A percentile compares a stretch with the other conserved stretches of the same genome.
These are phyloP conservation scores for Chamaenerion angustifolium DNA, from an alignment of 345 rosid species.

Conservation along the genomic window DNA sequence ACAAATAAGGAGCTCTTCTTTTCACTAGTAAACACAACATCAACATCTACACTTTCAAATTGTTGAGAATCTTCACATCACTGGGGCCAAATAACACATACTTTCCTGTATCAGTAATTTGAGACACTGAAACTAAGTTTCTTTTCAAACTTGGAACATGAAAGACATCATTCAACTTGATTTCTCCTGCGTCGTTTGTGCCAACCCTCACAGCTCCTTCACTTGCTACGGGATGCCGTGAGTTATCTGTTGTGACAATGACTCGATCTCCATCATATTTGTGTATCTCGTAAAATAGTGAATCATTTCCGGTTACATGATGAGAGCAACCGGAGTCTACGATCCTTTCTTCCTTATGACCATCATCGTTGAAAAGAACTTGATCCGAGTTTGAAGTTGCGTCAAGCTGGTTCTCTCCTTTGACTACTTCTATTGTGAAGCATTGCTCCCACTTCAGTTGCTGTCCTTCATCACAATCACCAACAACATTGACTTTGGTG, in stretches of 20 bases:
- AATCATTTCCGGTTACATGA: slow-evolving; percentile 6
- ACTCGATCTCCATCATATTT: not conserved
- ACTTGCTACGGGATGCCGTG: slow-evolving; percentile 4
- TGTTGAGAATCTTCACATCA: slow-evolving; percentile 8
- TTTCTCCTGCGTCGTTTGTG: not conserved
- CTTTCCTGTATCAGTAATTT: slow-evolving; percentile 4
- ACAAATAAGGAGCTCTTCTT: slow-evolving; percentile 5
- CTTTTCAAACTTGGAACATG: slow-evolving; percentile 6
- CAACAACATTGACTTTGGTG: not conserved
- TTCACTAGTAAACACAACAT: slow-evolving; percentile 6
- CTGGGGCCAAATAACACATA: slow-evolving; percentile 9
- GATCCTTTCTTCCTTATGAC: not conserved
- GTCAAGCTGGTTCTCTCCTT: not conserved
- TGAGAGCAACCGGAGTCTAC: slow-evolving; percentile 8
- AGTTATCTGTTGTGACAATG: slow-evolving; percentile 4
- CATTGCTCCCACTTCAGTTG: too few species aligned
- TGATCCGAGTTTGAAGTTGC: too few species aligned
- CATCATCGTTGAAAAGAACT: too few species aligned
- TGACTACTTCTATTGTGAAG: not conserved
- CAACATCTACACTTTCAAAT: not conserved
- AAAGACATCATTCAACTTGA: not conserved
- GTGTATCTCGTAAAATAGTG: not conserved
- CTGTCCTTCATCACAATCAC: slow-evolving; percentile 2
- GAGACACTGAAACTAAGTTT: slow-evolving; percentile 7
- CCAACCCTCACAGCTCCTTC: not conserved